Conservation (phyloP, 2,329 filamentous ascomycete genomes). For the Trichoderma semiorbis region DNA sequence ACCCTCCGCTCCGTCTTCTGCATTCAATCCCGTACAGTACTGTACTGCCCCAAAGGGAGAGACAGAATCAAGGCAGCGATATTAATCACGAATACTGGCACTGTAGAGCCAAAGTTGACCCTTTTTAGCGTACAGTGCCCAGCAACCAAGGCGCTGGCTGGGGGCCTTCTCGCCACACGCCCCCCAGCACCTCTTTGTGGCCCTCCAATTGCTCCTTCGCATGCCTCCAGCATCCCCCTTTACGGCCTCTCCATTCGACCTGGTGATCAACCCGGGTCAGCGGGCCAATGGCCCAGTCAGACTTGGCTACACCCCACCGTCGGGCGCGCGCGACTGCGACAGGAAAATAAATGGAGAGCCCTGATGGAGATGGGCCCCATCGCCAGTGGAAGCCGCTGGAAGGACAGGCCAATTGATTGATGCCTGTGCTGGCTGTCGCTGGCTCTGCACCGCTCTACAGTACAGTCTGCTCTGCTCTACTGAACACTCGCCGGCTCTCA, state of each 20-base stretch:
- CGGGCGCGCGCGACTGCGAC: conserved; percentile 3
- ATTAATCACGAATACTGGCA: neutral
- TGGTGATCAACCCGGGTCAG: conserved; percentile 24
- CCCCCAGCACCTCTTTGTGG: neutral
- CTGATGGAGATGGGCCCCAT: conserved; percentile 6
- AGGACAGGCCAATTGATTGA: neutral
- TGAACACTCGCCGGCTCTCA: neutral
- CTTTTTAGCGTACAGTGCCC: neutral
- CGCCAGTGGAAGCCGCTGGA: conserved; percentile 24
- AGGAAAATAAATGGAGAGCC: conserved; percentile 2
- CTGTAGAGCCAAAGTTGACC: neutral
- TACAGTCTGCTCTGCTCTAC: too few relatives aligned
- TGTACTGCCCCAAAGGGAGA: neutral
- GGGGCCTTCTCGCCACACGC: conserved; percentile 7
- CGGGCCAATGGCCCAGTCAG: conserved; percentile 21
- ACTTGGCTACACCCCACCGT: conserved; percentile 12
- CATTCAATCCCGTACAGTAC: neutral
- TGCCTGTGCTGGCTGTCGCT: neutral
- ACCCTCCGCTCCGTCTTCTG: neutral
- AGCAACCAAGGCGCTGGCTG: neutral
- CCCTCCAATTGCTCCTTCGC: conserved; percentile 15
- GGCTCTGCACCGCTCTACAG: neutral
- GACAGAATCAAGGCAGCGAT: neutral
- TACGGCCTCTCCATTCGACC: conserved; percentile 20
- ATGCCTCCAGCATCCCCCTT: conserved; percentile 15